Conservation (phyloP, 129 eudicot species). For the Chrysanthemum lavandulifolium region DNA sequence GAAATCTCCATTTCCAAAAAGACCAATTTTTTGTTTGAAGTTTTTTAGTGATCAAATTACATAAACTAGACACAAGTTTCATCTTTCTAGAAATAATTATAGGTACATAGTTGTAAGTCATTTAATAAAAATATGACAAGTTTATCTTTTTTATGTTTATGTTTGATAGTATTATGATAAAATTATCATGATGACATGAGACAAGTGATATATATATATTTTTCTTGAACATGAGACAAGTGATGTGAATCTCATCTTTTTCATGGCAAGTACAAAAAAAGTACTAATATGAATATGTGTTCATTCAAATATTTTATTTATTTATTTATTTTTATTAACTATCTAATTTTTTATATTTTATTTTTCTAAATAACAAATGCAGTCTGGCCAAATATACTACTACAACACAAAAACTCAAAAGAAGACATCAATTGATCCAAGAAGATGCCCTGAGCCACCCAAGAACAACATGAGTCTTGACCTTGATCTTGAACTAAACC, state of each 20-base stretch:
- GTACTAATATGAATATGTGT: neutral
- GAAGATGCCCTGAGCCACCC: constrained; percentile 43
- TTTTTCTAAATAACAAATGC: constrained; percentile 13
- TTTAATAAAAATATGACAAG: neutral
- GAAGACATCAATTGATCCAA: constrained; percentile 67
- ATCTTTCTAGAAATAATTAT: neutral
- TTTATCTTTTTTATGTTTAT: neutral
- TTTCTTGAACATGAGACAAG: neutral
- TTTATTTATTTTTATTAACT: neutral
- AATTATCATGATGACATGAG: neutral
- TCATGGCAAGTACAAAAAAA: neutral
- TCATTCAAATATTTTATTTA: neutral
- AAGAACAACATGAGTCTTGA: constrained; percentile 62
- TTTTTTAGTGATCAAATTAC: neutral
- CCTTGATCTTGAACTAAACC: constrained; percentile 76
- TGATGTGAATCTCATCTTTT: too few species aligned
- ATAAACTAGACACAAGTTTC: neutral
- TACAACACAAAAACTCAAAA: constrained; percentile 65
- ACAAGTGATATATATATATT: too few species aligned
- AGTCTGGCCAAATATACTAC: constrained; percentile 81
- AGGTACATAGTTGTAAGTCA: neutral
- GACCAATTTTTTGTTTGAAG: neutral
- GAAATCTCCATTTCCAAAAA: too few species aligned
- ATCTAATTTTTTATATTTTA: neutral
- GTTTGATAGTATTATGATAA: neutral